Percentiles rank a stretch among this genome's conserved stretches.
phyloP scores from a whole-genome alignment of 345 rosid genomes.

The Gossypium herbaceum region DNA sequence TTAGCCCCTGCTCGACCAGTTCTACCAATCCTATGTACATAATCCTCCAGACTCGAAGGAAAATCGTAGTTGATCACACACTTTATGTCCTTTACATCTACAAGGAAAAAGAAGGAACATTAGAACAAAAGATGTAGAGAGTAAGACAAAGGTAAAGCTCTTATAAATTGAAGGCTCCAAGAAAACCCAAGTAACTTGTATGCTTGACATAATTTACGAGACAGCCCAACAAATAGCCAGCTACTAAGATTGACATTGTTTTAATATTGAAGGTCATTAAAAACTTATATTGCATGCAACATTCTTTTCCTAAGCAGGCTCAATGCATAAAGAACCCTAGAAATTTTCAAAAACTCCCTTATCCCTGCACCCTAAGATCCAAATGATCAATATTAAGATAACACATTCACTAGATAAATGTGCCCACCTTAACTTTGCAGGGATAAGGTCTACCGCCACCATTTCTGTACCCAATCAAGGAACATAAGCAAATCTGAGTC shows the following conservation, averaged over 20 bases:
- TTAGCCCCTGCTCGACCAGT: constrained; percentile 98
- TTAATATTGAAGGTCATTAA: not conserved
- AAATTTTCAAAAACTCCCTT: constrained; percentile 44
- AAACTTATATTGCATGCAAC: not conserved
- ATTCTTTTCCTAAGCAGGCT: constrained; percentile 5
- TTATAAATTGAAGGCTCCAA: not conserved
- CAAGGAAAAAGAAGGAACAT: constrained; percentile 24
- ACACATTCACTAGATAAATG: constrained; percentile 80
- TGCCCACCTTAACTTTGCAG: constrained; percentile 99
- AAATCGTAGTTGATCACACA: constrained; percentile 97
- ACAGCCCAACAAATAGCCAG: not conserved
- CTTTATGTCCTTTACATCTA: constrained; percentile 99
- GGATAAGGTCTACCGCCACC: constrained; percentile 71
- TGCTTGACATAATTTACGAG: not conserved
- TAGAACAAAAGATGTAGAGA: not conserved
- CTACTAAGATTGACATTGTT: not conserved
- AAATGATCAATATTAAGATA: constrained; percentile 60
- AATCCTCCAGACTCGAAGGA: constrained; percentile 87
- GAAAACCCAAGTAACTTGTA: not conserved
- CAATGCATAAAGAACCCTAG: constrained; percentile 9
- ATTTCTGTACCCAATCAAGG: constrained; percentile 34
- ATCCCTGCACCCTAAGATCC: constrained; percentile 88
- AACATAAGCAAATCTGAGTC: constrained; percentile 51
- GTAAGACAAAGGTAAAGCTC: not conserved
- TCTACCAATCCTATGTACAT: constrained; percentile 93